These are phyloP conservation scores for Sphaerulina populicola DNA, from an alignment of 2,329 filamentous ascomycete genomes.

Conservation along the genomic window DNA sequence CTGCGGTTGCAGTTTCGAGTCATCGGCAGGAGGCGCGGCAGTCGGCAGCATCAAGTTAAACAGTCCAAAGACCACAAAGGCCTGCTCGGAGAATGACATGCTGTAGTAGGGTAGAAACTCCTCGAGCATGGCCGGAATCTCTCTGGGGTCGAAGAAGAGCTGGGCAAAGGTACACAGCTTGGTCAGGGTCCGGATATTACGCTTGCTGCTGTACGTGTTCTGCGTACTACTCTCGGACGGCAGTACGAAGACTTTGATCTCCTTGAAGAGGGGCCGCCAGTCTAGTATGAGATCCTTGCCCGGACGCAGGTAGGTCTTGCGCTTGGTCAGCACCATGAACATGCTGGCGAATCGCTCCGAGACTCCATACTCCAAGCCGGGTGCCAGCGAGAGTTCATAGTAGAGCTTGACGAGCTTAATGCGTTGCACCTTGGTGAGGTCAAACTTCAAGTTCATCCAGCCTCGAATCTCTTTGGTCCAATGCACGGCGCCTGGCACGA, in stretches of 20 bases:
- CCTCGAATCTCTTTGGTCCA: conserved; percentile 94
- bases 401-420: conserved; percentile 82
- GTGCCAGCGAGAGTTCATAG: conserved; percentile 85
- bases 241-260: conserved; percentile 82
- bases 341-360: conserved; percentile 91
- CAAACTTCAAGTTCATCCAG: conserved; percentile 96
- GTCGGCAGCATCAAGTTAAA: conserved; percentile 86
- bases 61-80: conserved; percentile 82
- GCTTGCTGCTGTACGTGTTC: conserved; percentile 48
- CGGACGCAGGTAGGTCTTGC: conserved; percentile 90
- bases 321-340: conserved; percentile 95
- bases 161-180: conserved; percentile 88
- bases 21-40: conserved; percentile 61
- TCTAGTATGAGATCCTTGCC: conserved; percentile 84
- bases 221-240: conserved; percentile 69
- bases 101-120: conserved; percentile 61
- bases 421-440: conserved; percentile 76
- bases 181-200: conserved; percentile 64
- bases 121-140: conserved; percentile 62
- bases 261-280: conserved; percentile 87
- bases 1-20: conserved; percentile 71
- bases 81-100: conserved; percentile 82
- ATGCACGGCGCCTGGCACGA: conserved; percentile 83
- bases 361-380: conserved; percentile 72
- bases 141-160: conserved; percentile 82